These are phyloP conservation scores for Arabidopsis lyrata DNA, from an alignment of 441 rosid genomes.

Conservation along the genomic window DNA sequence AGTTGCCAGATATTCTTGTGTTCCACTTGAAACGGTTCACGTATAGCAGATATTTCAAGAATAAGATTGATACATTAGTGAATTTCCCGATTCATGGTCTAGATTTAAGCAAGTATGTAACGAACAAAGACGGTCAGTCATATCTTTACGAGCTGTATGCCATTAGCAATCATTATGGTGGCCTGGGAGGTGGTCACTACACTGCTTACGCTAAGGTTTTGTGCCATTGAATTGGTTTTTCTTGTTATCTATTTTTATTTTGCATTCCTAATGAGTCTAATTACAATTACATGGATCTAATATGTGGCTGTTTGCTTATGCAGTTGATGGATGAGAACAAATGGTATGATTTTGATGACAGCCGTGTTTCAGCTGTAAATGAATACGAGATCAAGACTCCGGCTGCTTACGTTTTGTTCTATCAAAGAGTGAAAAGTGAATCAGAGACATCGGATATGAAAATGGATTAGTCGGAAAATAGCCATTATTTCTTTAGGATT, in stretches of 20 bases:
- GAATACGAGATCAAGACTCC: constrained; percentile 82
- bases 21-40: constrained; percentile 80
- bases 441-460: constrained; percentile 46
- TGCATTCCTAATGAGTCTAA: neutral
- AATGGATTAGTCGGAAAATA: neutral
- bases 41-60: constrained; percentile 63
- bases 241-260: neutral
- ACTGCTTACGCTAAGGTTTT: constrained; percentile 76
- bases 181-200: constrained; percentile 76
- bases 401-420: constrained; percentile 91
- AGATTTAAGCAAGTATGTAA: constrained; percentile 67
- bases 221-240: neutral
- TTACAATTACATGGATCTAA: constrained; percentile 12
- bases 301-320: constrained; percentile 25
- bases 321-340: constrained; percentile 88
- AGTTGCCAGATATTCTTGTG: constrained; percentile 72
- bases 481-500: constrained; percentile 16
- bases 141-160: constrained; percentile 67
- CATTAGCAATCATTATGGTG: constrained; percentile 78
- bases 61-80: constrained; percentile 66
- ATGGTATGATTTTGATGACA: constrained; percentile 95
- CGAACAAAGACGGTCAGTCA: constrained; percentile 56
- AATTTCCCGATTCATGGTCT: constrained; percentile 67
- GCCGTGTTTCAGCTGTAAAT: constrained; percentile 64
- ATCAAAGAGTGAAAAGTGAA: constrained; percentile 63